These are phyloP conservation scores for Aspergillus fumigatus DNA, from an alignment of 2,329 filamentous ascomycete genomes.

Conservation along the genomic window DNA sequence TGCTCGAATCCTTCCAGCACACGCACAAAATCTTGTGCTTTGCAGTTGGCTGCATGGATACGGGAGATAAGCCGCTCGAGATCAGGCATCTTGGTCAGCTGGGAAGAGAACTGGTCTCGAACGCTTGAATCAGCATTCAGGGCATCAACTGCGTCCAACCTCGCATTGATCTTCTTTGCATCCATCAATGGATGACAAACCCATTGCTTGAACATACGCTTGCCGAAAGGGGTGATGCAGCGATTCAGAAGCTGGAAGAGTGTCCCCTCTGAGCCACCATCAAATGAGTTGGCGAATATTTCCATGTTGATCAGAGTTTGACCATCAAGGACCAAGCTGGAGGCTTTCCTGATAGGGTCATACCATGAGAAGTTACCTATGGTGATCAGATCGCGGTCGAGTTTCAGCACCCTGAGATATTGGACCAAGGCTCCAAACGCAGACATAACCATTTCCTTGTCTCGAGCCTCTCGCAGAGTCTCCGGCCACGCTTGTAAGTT, in stretches of 20 bases:
- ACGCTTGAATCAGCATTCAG: slow-evolving; percentile 77
- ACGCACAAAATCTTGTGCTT: slow-evolving; percentile 83
- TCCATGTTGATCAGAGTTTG: slow-evolving; percentile 98
- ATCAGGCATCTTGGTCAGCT: slow-evolving; percentile 88
- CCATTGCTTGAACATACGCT: slow-evolving; percentile 94
- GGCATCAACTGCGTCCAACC: slow-evolving; percentile 89
- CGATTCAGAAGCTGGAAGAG: slow-evolving; percentile 87
- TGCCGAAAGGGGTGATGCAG: slow-evolving; percentile 94
- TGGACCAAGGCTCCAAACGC: slow-evolving; percentile 83
- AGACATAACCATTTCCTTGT: slow-evolving; percentile 82
- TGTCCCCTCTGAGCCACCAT: slow-evolving; percentile 79
- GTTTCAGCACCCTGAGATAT: slow-evolving; percentile 80
- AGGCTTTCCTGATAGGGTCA: slow-evolving; percentile 83
- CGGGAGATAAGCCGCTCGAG: slow-evolving; percentile 90
- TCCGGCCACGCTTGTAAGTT: slow-evolving; percentile 71
- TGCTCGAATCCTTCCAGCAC: slow-evolving; percentile 96
- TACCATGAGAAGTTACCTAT: slow-evolving; percentile 90
- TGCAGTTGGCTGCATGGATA: slow-evolving; percentile 87
- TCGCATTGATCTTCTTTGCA: slow-evolving; percentile 81
- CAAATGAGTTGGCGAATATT: slow-evolving; percentile 87
- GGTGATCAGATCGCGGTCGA: slow-evolving; percentile 80
- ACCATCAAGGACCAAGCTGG: slow-evolving; percentile 86
- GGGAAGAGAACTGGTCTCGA: slow-evolving; percentile 81
- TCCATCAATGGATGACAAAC: slow-evolving; percentile 92
- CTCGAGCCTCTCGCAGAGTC: slow-evolving; percentile 63